Base-by-base conservation (phyloP, 208 protist species). In the Tritrichomonas musculus region DNA sequence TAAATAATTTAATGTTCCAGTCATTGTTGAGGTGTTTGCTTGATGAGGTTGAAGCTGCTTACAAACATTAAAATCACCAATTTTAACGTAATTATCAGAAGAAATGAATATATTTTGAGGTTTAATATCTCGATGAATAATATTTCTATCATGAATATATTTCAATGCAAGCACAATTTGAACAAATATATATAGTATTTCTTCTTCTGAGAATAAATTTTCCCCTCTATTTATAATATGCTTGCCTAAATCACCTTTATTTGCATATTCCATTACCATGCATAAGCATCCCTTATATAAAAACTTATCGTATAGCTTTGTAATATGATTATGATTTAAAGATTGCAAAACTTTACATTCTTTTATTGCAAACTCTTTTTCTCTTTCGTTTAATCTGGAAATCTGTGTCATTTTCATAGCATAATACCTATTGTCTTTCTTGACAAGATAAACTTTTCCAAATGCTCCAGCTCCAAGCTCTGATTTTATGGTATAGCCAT, bases 61-160 rank as follows among this genome's bases (percentile, higher is more conserved):
- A 36, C 69, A 94, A 33, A 96, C 93, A 5, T 95, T 95, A 60
- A 96, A 95, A 55, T 96, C 96, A 27, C 96, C 96, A n/a, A 96
- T 41, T 82, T 96, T 96, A 36, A 95, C 47, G 11, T 41, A 65
- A 9, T 64, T 72, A 65, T 93, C 53, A 13, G 53, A 49, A 33
- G 53, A 69, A 4, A 96, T 8, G 36, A 96, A 95, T 41, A 96
- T 94, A 39, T 96, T 96, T 36, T 94, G 92, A 30, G 95, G 95
- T 84, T 96, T 96, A 53, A 82, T 47, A 50, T 82, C 73, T 33
- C 73, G 73, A 50, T 82, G 73, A 53, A 82, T 47, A 30, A 82
- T 82, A n/a, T 82, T 82, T 50, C 41, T 47, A 14, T 82, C 41
- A 36, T 82, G 73, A n/a, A 82, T 82, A 41, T 82, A 82, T 30